Conservation (phyloP, 352 stramenopile genomes). For the Phytophthora hibernalis region DNA sequence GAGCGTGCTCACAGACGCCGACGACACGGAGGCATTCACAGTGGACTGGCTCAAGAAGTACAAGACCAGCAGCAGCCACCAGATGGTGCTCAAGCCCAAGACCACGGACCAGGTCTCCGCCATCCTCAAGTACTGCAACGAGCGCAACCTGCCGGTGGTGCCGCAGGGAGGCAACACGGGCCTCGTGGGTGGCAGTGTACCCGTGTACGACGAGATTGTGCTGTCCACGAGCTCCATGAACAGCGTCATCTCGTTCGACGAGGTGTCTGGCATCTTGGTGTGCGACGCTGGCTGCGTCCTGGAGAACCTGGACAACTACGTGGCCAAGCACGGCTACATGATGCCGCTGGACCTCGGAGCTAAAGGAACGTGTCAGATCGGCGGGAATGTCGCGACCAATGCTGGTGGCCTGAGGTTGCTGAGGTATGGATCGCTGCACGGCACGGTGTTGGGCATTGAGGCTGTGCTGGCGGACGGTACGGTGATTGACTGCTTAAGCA, state of each 20-base stretch:
- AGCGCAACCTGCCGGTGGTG: constrained; percentile 90
- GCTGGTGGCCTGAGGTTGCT: constrained; percentile 95
- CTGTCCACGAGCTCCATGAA: constrained; percentile 94
- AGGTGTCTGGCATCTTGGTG: constrained; percentile 80
- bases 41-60: constrained; percentile 91
- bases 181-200: constrained; percentile 94
- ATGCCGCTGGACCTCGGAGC: constrained; percentile 97
- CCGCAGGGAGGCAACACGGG: constrained; percentile 97
- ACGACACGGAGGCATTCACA: constrained; percentile 78
- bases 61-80: constrained; percentile 56
- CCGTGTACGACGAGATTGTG: constrained; percentile 94
- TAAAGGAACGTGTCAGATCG: constrained; percentile 98
- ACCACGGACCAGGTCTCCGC: constrained; percentile 88
- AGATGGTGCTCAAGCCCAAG: constrained; percentile 89
- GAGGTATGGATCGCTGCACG: constrained; percentile 95
- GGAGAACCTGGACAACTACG: constrained; percentile 92
- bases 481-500: constrained; percentile 91
- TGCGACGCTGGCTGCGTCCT: constrained; percentile 95
- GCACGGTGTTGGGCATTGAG: constrained; percentile 94
- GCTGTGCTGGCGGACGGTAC: constrained; percentile 94
- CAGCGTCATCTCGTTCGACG: constrained; percentile 92
- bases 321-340: constrained; percentile 87
- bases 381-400: constrained; percentile 97
- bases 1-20: constrained; percentile 68
- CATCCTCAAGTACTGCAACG: constrained; percentile 94